Evolutionary conservation across 768 basidiomycete genomes (phyloP), one percentile per base, ranked within the genome.

Genomic region (Leucosporidium creatinivorum): DNA sequence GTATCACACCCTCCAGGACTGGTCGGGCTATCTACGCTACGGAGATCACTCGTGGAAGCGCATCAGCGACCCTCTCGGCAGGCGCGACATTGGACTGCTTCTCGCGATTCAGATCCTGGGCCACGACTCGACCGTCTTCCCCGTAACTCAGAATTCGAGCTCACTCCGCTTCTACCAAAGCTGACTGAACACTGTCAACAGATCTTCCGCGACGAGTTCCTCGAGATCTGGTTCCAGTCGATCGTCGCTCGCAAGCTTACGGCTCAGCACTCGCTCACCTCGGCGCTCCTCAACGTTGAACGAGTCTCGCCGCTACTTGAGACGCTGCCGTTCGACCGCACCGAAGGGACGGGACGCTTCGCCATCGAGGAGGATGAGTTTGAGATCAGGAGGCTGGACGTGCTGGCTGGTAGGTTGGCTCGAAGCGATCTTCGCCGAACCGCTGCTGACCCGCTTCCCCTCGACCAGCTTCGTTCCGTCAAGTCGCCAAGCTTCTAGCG

Each of bases 31-130:
- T 76, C 78, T 88, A 70, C 79, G 80, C 15, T 79, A 79, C 59
- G 85, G 83, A 3, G 77, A 81, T 17, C 80, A 84, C 65, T 84
- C 84, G 31, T 85, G 83, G 83, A 79, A 82, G 65, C 79, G 83
- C n/a, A 80, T 87, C 61, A 81, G 80, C 55, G 80, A 86, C 50
- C 76, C 81, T 9, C 76, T 79, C 23, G 82, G 83, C 67, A 82
- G 84, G 7, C 82, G 83, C 47, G 81, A 86, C 60, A 82, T 89
- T 50, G 83, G 86, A 17, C 74, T 90, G 65, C 82, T 84, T 28
- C 84, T 89, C 75, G 84, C 31, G n/a, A 21, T 59, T 39, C 62
- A 50, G 58, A 70, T 75, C 50, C 69, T 73, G 36, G 25, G 54
- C 47, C 49, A 62, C 28, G 74, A 73, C 44, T 26, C 36, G 12